Evolutionary conservation across 2,329 filamentous ascomycete genomes (phyloP).

Genomic region (Clarireedia paspali): DNA sequence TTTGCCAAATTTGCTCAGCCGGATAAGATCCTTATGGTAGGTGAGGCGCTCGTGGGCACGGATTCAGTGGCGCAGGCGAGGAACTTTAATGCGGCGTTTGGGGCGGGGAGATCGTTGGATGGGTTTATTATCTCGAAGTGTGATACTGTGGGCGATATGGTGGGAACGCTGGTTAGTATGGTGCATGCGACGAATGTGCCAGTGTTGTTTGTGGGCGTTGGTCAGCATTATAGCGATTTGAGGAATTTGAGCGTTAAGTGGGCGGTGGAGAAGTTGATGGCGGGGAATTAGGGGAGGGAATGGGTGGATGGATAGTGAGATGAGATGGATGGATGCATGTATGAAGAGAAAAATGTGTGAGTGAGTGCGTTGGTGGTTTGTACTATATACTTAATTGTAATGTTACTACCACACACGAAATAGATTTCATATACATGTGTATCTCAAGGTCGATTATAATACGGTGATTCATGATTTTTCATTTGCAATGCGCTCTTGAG

Average conservation of each 20-base stretch:
- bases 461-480: no score
- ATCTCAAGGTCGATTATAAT: no score
- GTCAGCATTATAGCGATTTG: conserved; percentile 61
- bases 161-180: conserved; percentile 81
- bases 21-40: conserved; percentile 98
- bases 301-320: no score
- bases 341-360: no score
- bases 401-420: no score
- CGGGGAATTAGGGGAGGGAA: conserved; percentile 23
- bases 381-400: no score
- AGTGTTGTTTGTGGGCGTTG: conserved; percentile 80
- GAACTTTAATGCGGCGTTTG: conserved; percentile 94
- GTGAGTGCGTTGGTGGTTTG: no score
- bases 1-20: conserved; percentile 94
- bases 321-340: no score
- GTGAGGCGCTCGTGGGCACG: conserved; percentile 81
- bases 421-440: no score
- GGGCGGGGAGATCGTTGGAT: conserved; percentile 70
- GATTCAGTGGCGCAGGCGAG: conserved; percentile 92
- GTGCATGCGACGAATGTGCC: conserved; percentile 96
- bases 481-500: no score
- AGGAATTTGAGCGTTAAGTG: conserved; percentile 63
- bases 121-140: conserved; percentile 99
- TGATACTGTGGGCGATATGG: conserved; percentile 98
- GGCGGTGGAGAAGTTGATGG: conserved; percentile 58